These are phyloP conservation scores for Chamaenerion angustifolium DNA, from an alignment of 345 rosid species.

Conservation along the genomic window DNA sequence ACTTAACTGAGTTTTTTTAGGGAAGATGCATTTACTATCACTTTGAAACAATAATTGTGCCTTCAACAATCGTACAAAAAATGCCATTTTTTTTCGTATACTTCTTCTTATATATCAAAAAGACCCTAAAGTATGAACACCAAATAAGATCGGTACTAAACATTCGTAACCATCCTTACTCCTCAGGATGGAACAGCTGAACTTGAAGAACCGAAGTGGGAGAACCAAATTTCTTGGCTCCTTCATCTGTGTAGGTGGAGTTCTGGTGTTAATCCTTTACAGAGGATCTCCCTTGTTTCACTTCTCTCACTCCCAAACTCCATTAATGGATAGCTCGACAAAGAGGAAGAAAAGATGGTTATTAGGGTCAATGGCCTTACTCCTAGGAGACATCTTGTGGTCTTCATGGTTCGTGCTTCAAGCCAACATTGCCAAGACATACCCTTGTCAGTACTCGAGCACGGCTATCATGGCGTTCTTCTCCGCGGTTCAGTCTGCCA, in stretches of 20 bases:
- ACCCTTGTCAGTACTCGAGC: slow-evolving; percentile 44
- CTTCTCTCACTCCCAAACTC: slow-evolving; percentile 7
- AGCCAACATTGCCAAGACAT: slow-evolving; percentile 31
- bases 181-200: slow-evolving; percentile 36
- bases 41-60: no score
- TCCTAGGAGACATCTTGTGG: slow-evolving; percentile 32
- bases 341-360: slow-evolving; percentile 28
- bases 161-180: no score
- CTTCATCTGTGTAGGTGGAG: slow-evolving; percentile 7
- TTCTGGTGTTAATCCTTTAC: slow-evolving; percentile 10
- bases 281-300: slow-evolving; percentile 32
- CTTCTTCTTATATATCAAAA: no score
- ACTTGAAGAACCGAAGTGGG: slow-evolving; percentile 8
- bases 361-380: slow-evolving; percentile 29
- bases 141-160: no score
- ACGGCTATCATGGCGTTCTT: slow-evolving; percentile 51
- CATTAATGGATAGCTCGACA: slow-evolving; percentile 2
- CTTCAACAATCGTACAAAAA: no score
- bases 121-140: no score
- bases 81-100: no score
- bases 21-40: no score
- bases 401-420: slow-evolving; percentile 49
- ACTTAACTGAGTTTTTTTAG: no score
- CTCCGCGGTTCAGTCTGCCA: slow-evolving; percentile 45
- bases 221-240: slow-evolving; percentile 9